Base-by-base conservation (phyloP, 2,329 filamentous ascomycete species). In the Exserohilum rostratum region DNA sequence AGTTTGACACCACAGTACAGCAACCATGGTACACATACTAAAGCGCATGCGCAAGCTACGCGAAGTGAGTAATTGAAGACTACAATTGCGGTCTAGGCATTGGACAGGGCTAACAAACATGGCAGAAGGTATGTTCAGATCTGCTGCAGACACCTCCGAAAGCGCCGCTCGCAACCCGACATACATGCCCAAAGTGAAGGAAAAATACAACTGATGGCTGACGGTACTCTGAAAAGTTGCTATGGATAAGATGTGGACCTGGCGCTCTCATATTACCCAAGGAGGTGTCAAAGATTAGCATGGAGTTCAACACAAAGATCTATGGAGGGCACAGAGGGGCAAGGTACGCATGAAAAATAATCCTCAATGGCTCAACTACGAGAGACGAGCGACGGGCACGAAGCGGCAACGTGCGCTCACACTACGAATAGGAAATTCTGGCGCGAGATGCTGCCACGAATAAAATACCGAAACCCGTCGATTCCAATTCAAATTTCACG, bases 401-500 rank as follows among this genome's bases (percentile, higher is more conserved):
- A 22, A 27, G 17, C 22, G 20, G 29, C 5, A 17, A 40, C 1
- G 2, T 30, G 35, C n/a, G 46, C 48, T 55, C 18, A 53, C 42
- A 42, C 43, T 15, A 38, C 3, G 9, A 27, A 37, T 62, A 96
- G 93, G 70, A 91, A 91, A 79, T 97, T 99, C 83, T 96, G 91
- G 90, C 86, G 85, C 61, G 81, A 87, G 57, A 89, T 87, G 72
- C 87, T 98, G 43, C 90, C 91, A 18, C 86, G 91, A 53, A 82
- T 99, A 64, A 97, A 99, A 82, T 99, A 88, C 80, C 89, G 96
- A 82, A 99, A 99, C 75, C 95, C 95, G 0, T 79, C 86, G 11
- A 76, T 97, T 40, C 86, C 89, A 38, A 96, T 98, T 84, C 87
- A 90, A 55, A 85, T 96, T 67, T 88, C 89, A 75, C 89, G 90